Evolutionary conservation across 2,329 filamentous ascomycete species (phyloP).

Genomic region (Trichoderma aggressivum): DNA sequence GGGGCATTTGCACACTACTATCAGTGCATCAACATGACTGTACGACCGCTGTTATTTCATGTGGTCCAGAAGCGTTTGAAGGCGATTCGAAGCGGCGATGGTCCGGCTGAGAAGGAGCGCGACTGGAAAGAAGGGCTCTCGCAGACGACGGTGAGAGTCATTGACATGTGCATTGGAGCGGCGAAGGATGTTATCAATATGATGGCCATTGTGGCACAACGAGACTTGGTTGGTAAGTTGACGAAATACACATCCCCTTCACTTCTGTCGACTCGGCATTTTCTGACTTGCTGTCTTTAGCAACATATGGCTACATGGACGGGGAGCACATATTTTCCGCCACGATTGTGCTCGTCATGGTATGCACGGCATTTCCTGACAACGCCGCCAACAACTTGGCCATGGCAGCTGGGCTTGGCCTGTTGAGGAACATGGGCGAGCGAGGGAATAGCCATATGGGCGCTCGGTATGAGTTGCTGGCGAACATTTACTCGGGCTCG

Average conservation of each 20-base stretch:
- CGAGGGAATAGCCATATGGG: constrained; percentile 49
- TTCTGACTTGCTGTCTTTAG: constrained; percentile 22
- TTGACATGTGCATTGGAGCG: constrained; percentile 51
- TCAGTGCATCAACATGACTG: constrained; percentile 57
- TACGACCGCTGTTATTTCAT: constrained; percentile 51
- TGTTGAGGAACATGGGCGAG: constrained; percentile 50
- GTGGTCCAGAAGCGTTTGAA: constrained; percentile 48
- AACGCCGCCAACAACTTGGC: constrained; percentile 40
- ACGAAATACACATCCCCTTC: neutral
- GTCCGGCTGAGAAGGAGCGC: constrained; percentile 29
- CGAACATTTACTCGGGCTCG: constrained; percentile 26
- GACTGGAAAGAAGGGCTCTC: constrained; percentile 41
- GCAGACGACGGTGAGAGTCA: constrained; percentile 46
- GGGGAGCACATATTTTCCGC: constrained; percentile 55
- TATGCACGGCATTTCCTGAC: constrained; percentile 50
- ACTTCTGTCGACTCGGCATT: neutral
- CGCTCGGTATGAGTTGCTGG: constrained; percentile 28
- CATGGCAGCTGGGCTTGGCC: constrained; percentile 45
- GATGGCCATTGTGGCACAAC: constrained; percentile 24
- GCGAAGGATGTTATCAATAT: constrained; percentile 40
- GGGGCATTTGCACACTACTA: constrained; percentile 54
- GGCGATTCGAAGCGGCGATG: constrained; percentile 21
- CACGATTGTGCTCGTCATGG: constrained; percentile 52
- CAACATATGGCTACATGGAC: constrained; percentile 57
- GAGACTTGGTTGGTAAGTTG: constrained; percentile 44